phyloP scores from a whole-genome alignment of 1,284 basidiomycete genomes.

The Trichosporon inkin region DNA sequence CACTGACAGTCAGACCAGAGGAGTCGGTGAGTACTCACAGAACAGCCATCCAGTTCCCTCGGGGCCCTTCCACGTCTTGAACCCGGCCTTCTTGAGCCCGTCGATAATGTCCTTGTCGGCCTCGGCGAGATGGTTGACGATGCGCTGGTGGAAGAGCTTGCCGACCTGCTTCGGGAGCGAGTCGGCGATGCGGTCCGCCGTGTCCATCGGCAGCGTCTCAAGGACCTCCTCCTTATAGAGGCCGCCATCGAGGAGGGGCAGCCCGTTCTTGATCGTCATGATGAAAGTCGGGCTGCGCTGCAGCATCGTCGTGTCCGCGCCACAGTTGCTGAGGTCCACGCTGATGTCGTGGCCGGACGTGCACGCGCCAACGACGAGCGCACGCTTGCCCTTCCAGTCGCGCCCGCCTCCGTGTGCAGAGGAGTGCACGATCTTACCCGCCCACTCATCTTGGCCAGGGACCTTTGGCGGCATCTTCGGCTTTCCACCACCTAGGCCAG shows the following conservation, averaged over 20 bases:
- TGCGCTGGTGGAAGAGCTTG: slow-evolving; percentile 51
- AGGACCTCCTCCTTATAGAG: slow-evolving; percentile 51
- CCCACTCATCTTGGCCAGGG: slow-evolving; percentile 56
- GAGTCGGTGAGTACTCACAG: not conserved
- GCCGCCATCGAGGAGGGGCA: slow-evolving; percentile 41
- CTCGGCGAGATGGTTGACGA: slow-evolving; percentile 56
- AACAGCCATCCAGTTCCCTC: slow-evolving; percentile 50
- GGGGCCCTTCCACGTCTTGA: slow-evolving; percentile 58
- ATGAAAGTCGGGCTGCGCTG: slow-evolving; percentile 63
- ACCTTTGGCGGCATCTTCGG: slow-evolving; percentile 54
- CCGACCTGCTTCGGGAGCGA: slow-evolving; percentile 45
- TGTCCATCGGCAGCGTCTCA: slow-evolving; percentile 48
- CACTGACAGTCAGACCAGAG: slow-evolving; percentile 21
- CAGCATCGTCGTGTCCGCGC: slow-evolving; percentile 59
- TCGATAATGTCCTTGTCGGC: slow-evolving; percentile 58
- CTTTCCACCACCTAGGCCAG: slow-evolving; percentile 58
- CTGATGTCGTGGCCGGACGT: slow-evolving; percentile 57
- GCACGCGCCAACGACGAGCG: slow-evolving; percentile 60
- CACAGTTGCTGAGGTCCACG: slow-evolving; percentile 54
- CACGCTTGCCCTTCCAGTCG: slow-evolving; percentile 59
- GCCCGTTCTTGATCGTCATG: slow-evolving; percentile 57
- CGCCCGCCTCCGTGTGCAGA: slow-evolving; percentile 54
- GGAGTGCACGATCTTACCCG: slow-evolving; percentile 60
- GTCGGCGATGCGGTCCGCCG: slow-evolving; percentile 51
- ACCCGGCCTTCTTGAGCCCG: slow-evolving; percentile 59